Base-by-base conservation (phyloP, 1,284 basidiomycete species). In the Meira miltonrushii region DNA sequence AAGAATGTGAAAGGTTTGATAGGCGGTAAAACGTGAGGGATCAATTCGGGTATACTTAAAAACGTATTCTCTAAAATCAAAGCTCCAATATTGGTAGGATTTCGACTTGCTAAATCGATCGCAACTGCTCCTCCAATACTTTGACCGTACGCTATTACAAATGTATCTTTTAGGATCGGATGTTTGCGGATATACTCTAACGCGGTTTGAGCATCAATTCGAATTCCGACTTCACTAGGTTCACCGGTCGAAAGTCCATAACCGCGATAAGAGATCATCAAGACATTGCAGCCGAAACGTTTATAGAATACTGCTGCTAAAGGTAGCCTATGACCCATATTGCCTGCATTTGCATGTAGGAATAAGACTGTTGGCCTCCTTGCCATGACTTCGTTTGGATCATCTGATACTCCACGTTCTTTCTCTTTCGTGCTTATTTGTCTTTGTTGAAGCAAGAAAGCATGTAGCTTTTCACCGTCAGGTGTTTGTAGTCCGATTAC, bases 111-210 rank as follows among this genome's bases (percentile, higher is more conserved):
- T 4, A 95, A 85, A 77, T 93, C 88, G 54, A 96, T 88, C 12
- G 89, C 84, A 1, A 97, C 92, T 0, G 93, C 93, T n/a, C 93
- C 93, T 13, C 94, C 94, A 33, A 98, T 90, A 7, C 89, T 92
- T 79, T 97, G 94, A 0, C 94, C 93, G 71, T 92, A 97, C 0
- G 93, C 79, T 48, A 90, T 63, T 55, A 75, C 74, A 46, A 48
- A 21, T 52, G 64, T 64, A 28, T 57, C 67, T 40, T 85, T 83
- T 11, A 96, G 82, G 8, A 82, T 73, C 0, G 87, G 85, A 76
- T 95, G 86, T 0, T 84, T 82, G 1, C 82, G 82, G 19, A 96
- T 78, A 74, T 87, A 90, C 72, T 95, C 86, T 47, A 97, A 84
- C 0, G 83, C 82, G 0, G 83, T 81, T 77, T 84, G 77, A 0